These are phyloP conservation scores for Heritiera littoralis DNA, from an alignment of 345 rosid genomes.

Conservation along the genomic window DNA sequence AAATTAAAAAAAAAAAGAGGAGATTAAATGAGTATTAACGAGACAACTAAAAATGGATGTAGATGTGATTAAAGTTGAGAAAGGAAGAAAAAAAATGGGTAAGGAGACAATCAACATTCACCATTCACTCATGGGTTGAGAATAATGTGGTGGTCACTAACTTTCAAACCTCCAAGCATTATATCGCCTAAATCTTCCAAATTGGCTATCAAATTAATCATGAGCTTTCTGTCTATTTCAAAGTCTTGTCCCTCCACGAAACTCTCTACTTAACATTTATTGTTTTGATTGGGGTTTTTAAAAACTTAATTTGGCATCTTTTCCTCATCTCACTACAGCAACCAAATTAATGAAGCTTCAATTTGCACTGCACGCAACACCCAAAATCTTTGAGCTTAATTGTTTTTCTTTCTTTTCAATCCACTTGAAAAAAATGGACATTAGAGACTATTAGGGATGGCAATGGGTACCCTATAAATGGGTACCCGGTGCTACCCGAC, in stretches of 20 bases:
- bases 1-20: not conserved
- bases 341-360: not conserved
- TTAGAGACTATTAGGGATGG: too few relatives aligned
- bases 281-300: not conserved
- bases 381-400: not conserved
- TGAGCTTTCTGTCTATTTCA: conserved; percentile 11
- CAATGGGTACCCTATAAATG: too few relatives aligned
- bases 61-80: not conserved
- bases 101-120: not conserved
- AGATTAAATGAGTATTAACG: not conserved
- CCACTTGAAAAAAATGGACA: too few relatives aligned
- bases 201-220: conserved; percentile 23
- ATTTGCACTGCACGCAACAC: not conserved
- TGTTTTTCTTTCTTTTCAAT: not conserved
- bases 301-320: not conserved
- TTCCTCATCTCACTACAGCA: not conserved
- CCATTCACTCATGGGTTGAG: conserved; percentile 12
- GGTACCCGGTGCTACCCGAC: too few relatives aligned
- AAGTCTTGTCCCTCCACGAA: not conserved
- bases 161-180: not conserved
- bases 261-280: conserved; percentile 11
- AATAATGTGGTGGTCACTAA: conserved; percentile 1
- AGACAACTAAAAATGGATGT: not conserved
- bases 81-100: conserved; percentile 3
- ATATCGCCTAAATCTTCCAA: conserved; percentile 2